These are phyloP conservation scores for Flaveria ramosissima DNA, from an alignment of 129 eudicot genomes.

Conservation along the genomic window DNA sequence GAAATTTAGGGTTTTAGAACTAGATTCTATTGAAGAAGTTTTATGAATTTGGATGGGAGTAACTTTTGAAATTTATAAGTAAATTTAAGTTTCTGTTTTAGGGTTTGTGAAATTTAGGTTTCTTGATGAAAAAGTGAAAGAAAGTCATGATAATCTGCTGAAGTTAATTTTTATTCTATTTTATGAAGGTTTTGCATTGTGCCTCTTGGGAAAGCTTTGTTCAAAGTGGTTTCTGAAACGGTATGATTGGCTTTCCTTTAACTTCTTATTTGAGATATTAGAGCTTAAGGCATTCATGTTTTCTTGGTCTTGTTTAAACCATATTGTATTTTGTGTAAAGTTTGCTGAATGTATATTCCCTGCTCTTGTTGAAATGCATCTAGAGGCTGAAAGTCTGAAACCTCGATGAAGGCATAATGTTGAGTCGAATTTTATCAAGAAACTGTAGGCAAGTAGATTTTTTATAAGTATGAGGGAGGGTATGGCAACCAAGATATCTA, in stretches of 20 bases:
- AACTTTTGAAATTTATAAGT: not conserved
- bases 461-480: not conserved
- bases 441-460: not conserved
- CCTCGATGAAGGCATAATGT: not conserved
- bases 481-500: not conserved
- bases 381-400: constrained; percentile 4
- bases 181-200: constrained; percentile 70
- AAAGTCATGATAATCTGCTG: not conserved
- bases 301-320: not conserved
- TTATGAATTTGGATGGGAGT: not conserved
- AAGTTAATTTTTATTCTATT: not conserved
- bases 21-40: not conserved
- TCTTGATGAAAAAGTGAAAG: not conserved
- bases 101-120: constrained; percentile 1
- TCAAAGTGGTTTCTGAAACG: constrained; percentile 53
- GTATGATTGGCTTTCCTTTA: constrained; percentile 36
- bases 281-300: not conserved
- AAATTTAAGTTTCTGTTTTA: not conserved
- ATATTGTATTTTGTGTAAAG: not conserved
- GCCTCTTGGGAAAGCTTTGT: constrained; percentile 68
- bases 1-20: not conserved
- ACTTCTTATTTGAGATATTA: not conserved
- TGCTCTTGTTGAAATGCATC: not conserved
- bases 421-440: not conserved
- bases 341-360: constrained; percentile 6